Evolutionary conservation across 1,284 basidiomycete genomes (phyloP), one percentile per base, ranked within the genome.

Genomic region (Xerocomus cyaneibrunnescens): DNA sequence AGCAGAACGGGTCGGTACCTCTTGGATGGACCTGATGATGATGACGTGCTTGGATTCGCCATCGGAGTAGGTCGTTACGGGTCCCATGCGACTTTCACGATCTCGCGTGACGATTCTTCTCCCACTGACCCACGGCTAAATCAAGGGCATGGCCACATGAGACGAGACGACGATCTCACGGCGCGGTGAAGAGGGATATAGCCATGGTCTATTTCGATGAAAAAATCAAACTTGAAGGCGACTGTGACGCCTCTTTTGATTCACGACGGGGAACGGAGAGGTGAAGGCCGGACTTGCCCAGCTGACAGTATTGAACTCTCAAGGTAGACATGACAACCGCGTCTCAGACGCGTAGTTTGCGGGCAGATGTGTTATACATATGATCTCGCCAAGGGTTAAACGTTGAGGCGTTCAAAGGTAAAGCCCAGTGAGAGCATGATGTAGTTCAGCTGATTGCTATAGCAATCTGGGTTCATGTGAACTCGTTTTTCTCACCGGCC

Each of bases 11-110:
- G 8, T 10, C 25, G 37, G 2, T 37, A 71, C 75, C 66, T 72
- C 61, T 50, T 78, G 73, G 54, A 87, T 72, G 42, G 84, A 84
- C 57, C 79, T 78, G 10, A 75, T 82, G 9, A 78, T 57, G 23
- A 78, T 42, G n/a, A n/a, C n/a, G 4, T 64, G 59, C 44, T 78
- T 77, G 0, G 76, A 77, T 49, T 75, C 74, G 7, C 79, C 78
- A 46, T 78, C 76, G 5, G 76, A 78, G 54, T 82, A 82, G 3
- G 49, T 69, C 77, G 50, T 77, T 66, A 2, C 74, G 62, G 57
- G 42, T 74, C 73, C 76, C 77, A 79, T 6, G 78, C 78, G 8
- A 73, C 72, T 46, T 79, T 77, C 39, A 79, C 60, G 40, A 79
- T 55, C 25, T 65, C 61, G 7, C 76, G 48, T 1, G 71, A 62